Evolutionary conservation across 345 rosid genomes (phyloP).

Genomic region (Aquilaria malaccensis): DNA sequence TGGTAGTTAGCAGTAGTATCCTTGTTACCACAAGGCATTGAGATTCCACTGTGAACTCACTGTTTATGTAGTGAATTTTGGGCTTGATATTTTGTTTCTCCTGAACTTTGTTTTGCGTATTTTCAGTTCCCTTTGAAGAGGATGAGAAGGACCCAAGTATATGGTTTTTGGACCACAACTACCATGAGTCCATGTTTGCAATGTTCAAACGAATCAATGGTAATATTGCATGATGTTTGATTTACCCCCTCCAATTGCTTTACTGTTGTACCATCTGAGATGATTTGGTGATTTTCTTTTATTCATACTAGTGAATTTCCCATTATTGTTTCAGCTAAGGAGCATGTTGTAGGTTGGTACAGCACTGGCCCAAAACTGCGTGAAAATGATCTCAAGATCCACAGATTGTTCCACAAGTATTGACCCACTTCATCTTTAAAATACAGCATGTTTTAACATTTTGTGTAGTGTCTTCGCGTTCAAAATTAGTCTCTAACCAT

Average conservation of each 20-base stretch:
- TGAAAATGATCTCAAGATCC: conserved; percentile 85
- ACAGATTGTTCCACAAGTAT: conserved; percentile 61
- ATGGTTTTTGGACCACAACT: conserved; percentile 97
- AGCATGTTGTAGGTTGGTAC: conserved; percentile 97
- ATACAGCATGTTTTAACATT: neutral
- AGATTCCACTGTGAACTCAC: no score
- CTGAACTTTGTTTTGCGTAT: neutral
- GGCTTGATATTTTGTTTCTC: no score
- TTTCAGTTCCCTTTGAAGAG: conserved; percentile 91
- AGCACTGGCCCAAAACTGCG: conserved; percentile 89
- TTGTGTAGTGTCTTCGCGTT: neutral
- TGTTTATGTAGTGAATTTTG: no score
- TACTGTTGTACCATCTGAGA: neutral
- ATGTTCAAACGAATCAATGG: conserved; percentile 98
- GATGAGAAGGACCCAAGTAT: conserved; percentile 88
- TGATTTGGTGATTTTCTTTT: neutral
- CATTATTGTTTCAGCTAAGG: conserved; percentile 59
- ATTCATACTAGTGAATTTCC: neutral
- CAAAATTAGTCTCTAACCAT: neutral
- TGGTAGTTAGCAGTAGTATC: no score
- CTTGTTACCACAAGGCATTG: no score
- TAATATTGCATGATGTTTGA: conserved; percentile 5
- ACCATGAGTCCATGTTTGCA: conserved; percentile 91
- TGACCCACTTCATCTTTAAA: neutral
- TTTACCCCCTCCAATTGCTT: neutral